phyloP scores from a whole-genome alignment of 1,284 basidiomycete species.

The Naganishia sp. region DNA sequence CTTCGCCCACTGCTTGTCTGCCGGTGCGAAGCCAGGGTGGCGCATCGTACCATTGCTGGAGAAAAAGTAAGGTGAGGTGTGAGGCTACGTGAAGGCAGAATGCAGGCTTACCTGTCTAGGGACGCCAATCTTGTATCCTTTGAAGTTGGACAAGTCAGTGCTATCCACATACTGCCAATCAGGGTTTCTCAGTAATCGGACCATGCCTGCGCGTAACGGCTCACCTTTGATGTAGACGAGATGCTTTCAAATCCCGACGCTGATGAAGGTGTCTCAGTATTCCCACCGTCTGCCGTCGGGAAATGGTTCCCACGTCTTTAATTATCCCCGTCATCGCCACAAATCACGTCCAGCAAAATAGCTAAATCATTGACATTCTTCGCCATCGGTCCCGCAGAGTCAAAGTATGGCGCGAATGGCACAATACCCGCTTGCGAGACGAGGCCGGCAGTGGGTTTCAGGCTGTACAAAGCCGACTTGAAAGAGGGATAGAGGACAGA shows the following conservation, averaged over 20 bases:
- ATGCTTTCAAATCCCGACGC: no score
- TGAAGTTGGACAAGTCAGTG: not conserved
- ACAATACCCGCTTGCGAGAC: constrained; percentile 11
- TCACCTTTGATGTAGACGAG: no score
- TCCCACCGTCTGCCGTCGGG: not conserved
- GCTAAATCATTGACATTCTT: constrained; percentile 9
- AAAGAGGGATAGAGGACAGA: constrained; percentile 18
- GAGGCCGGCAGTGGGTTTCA: constrained; percentile 19
- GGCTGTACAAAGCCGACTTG: constrained; percentile 14
- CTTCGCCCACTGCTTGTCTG: constrained; percentile 5
- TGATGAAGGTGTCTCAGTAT: not conserved
- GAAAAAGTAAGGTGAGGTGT: not conserved
- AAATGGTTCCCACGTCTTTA: not conserved
- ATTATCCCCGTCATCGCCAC: constrained; percentile 2
- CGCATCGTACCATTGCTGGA: constrained; percentile 20
- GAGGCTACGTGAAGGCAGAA: not conserved
- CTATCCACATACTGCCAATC: constrained; percentile 18
- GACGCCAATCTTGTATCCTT: constrained; percentile 8
- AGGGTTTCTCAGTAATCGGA: not conserved
- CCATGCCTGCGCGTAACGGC: no score
- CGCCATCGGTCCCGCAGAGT: constrained; percentile 25
- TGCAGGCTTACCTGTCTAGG: constrained; percentile 5
- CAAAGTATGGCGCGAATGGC: constrained; percentile 22
- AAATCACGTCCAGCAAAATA: constrained; percentile 21
- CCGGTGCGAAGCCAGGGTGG: not conserved